These are phyloP conservation scores for Wallacemonas collosoma DNA, from an alignment of 208 protist genomes.

Conservation along the genomic window DNA sequence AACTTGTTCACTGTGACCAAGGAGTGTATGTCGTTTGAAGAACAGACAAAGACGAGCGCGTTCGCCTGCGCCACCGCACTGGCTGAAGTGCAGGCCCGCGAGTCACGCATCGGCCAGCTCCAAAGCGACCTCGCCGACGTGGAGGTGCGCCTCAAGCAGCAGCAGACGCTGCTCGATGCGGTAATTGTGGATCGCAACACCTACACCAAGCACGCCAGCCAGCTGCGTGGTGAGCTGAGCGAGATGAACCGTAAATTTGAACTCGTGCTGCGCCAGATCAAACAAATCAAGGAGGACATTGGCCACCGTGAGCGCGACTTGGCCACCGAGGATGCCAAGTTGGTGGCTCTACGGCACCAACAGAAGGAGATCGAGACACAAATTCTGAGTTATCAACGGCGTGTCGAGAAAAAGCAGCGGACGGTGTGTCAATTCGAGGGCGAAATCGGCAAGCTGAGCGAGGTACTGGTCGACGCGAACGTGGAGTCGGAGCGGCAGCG, in stretches of 20 bases:
- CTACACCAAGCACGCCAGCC: slow-evolving; percentile 96
- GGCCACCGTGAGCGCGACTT: slow-evolving; percentile 66
- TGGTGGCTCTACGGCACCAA: slow-evolving; percentile 53
- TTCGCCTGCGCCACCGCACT: slow-evolving; percentile 79
- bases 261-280: slow-evolving; percentile 94
- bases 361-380: slow-evolving; percentile 52
- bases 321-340: slow-evolving; percentile 37
- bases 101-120: slow-evolving; percentile 81
- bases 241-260: slow-evolving; percentile 95
- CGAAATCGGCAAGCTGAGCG: slow-evolving; percentile 92
- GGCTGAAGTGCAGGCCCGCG: slow-evolving; percentile 86
- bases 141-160: slow-evolving; percentile 58
- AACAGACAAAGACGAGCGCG: slow-evolving; percentile 63
- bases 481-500: slow-evolving; percentile 85
- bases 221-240: slow-evolving; percentile 93
- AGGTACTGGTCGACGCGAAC: slow-evolving; percentile 93
- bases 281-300: slow-evolving; percentile 94
- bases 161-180: slow-evolving; percentile 89
- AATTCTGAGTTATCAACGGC: slow-evolving; percentile 42
- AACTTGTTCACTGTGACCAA: slow-evolving; percentile 87
- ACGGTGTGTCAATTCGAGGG: slow-evolving; percentile 44
- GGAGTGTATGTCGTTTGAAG: slow-evolving; percentile 83
- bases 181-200: slow-evolving; percentile 96
- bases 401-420: slow-evolving; percentile 38
- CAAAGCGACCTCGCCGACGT: slow-evolving; percentile 79